Conservation (phyloP, 148 eudicot genomes). For the Amaranthus cruentus region DNA sequence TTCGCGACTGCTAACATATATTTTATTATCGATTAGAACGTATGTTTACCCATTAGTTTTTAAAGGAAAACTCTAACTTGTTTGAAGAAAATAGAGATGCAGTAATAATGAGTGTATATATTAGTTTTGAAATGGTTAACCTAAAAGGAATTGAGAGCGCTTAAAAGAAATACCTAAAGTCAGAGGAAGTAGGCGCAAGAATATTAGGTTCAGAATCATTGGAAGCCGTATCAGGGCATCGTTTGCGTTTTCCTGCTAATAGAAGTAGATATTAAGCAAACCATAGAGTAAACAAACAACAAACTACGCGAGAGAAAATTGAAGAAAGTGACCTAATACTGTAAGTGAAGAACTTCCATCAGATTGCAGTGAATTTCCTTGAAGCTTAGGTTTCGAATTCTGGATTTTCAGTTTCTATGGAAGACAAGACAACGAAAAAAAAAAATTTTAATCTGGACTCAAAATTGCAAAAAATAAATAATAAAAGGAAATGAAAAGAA, state of each 20-base stretch:
- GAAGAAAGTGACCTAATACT: constrained; percentile 38
- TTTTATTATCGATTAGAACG: not conserved
- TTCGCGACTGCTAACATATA: not conserved
- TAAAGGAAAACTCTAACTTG: not conserved
- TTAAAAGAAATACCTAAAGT: constrained; percentile 42
- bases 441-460: not conserved
- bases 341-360: constrained; percentile 15
- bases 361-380: constrained; percentile 17
- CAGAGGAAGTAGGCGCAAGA: constrained; percentile 59
- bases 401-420: constrained; percentile 54
- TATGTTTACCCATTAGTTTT: too few species aligned
- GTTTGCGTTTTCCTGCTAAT: constrained; percentile 68
- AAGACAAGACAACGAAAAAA: constrained; percentile 4
- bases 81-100: not conserved
- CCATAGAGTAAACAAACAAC: not conserved
- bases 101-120: not conserved
- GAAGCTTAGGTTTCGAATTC: constrained; percentile 26
- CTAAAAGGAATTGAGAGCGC: not conserved
- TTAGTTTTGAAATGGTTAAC: not conserved
- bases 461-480: not conserved
- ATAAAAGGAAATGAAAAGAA: not conserved
- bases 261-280: not conserved
- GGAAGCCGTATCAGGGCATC: constrained; percentile 33
- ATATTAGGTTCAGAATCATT: constrained; percentile 34
- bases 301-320: not conserved